Evolutionary conservation across 2,329 filamentous ascomycete genomes (phyloP).

Genomic region (Didymella pomorum): DNA sequence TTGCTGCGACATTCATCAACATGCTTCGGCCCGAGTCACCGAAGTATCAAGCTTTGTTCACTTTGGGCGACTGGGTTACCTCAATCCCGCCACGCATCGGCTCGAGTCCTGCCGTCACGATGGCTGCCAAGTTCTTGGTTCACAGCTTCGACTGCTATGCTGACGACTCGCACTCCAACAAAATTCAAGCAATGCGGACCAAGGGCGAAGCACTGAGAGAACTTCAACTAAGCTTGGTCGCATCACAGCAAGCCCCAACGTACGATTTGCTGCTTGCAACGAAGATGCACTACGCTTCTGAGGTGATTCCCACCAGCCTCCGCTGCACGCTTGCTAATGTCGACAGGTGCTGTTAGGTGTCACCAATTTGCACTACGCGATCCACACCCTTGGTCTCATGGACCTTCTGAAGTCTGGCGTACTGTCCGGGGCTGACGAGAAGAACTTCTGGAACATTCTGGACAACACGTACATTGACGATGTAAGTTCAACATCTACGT

Average conservation of each 20-base stretch:
- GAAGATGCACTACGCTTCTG: constrained; percentile 16
- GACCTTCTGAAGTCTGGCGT: constrained; percentile 5
- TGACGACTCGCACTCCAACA: not conserved
- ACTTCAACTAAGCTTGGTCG: not conserved
- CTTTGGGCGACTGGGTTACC: constrained; percentile 13
- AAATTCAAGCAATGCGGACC: not conserved
- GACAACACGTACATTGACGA: constrained; percentile 19
- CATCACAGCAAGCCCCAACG: not conserved
- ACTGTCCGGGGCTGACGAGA: not conserved
- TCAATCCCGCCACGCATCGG: constrained; percentile 10
- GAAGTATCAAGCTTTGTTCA: not conserved
- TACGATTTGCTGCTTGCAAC: constrained; percentile 8
- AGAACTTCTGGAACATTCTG: constrained; percentile 9
- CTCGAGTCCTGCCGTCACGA: constrained; percentile 3
- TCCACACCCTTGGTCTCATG: constrained; percentile 12
- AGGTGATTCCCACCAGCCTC: not conserved
- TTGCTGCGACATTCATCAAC: not conserved
- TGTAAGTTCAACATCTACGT: not conserved
- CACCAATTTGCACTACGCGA: constrained; percentile 7
- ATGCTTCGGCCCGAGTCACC: not conserved
- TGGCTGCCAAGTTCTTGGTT: constrained; percentile 10
- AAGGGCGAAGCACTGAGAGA: constrained; percentile 7
- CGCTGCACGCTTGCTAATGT: not conserved
- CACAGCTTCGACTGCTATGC: not conserved
- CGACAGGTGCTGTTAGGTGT: constrained; percentile 9